Evolutionary conservation across 192 early-diverging fungal genomes (phyloP), one percentile per base, ranked within the genome.

Genomic region (Backusella macrospora): DNA sequence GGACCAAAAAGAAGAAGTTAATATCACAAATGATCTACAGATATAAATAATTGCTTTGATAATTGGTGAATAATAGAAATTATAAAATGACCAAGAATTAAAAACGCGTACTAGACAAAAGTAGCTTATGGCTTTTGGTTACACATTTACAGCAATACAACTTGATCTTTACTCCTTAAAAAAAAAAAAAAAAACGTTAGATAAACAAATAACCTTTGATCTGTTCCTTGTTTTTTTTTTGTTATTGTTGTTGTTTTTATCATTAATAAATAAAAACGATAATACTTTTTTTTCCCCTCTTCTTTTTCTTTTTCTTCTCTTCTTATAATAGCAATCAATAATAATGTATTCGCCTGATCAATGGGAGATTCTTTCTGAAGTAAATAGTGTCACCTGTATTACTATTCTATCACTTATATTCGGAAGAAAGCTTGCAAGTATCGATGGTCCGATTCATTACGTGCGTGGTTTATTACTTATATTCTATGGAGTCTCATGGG

Each of bases 371-470:
- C 40, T 80, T 9, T 72, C 78, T 62, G 78, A 80, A 72, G 65
- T 84, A 59, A 79, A 76, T 21, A 81, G 78, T 34, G 76, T 83
- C 15, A n/a, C 78, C 6, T 83, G 80, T 23, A 82, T 86, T 63
- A 73, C 82, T 0, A 3, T 76, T n/a, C 67, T 86, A 49, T 78
- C 82, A 16, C 47, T 81, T 7, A 69, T 86, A 21, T 81, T 83
- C 73, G 84, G 84, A 6, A 73, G 84, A 65, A 86, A 86, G 68
- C 66, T 83, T 2, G 78, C 82, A 1, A 71, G 78, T 52, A 77
- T 80, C 15, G 47, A 80, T 38, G 62, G 74, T 37, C 73, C 74
- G 13, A 44, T 83, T 44, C 81, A 76, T 62, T 86, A 86, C 73
- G 73, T 80, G 2, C 80, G 84, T 5, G 73, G 67, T 2, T 75